Base-by-base conservation (phyloP, 1,139 yeast species). In the Kodamaea fungicola region DNA sequence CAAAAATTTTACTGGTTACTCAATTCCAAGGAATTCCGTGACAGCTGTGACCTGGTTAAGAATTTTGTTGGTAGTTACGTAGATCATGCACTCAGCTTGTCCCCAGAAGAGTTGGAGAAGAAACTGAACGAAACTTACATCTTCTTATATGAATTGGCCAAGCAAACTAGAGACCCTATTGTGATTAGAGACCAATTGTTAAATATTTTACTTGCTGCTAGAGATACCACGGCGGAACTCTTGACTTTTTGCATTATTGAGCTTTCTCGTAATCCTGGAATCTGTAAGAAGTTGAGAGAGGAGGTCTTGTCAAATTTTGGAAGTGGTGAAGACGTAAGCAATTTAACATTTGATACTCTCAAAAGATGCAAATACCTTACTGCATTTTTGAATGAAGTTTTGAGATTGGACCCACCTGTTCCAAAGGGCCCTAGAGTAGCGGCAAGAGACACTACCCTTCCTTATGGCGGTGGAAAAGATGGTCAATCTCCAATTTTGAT, bases 321-420 rank as follows among this genome's bases (percentile, higher is more conserved):
- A 24, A 43, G 47, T 8, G 70, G 66, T 25, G 62, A 59, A 6
- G 54, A 58, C 24, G 52, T 62, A 7, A 55, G 51, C 23, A 51
- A 51, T 4, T 62, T 71, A 33, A 62, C 76, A 4, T 76, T 76
- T 46, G 80, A 74, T 48, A 54, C 69, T 6, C 62, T 77, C 44
- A 74, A 74, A 55, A 63, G 64, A 37, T 71, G 76, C 51, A 65
- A 61, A 38, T 74, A 73, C 49, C 62, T 75, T 45, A 64, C 65
- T 43, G 61, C 62, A 35, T 71, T 74, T 31, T 49, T 77, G 30
- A 74, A 73, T 48, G 83, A 77, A 54, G 59, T 62, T 2, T 65
- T 77, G 41, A 62, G 82, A 43, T 50, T 76, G 42, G 76, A 74
- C 46, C 82, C 82, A 8, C 62, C 74, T 5, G 82, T 77, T 21